Percentiles rank a stretch among this genome's conserved stretches.
phyloP scores from a whole-genome alignment of 805 yeast species.

The Maudiozyma turicensis region DNA sequence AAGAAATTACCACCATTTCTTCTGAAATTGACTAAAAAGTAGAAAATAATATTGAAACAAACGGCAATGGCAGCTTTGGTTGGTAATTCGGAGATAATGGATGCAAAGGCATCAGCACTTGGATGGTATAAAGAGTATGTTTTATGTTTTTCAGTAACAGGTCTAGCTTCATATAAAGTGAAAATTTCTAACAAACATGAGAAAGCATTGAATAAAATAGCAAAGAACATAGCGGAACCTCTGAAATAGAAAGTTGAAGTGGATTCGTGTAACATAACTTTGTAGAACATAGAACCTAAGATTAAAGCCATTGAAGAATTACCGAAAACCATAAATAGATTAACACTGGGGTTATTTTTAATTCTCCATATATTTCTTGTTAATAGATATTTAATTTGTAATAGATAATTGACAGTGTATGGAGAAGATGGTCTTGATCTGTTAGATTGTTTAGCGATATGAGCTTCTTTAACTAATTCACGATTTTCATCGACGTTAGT shows the following conservation, averaged over 20 bases:
- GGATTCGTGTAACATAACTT: constrained; percentile 12
- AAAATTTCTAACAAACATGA: constrained; percentile 49
- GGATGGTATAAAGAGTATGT: constrained; percentile 51
- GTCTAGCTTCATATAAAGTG: constrained; percentile 42
- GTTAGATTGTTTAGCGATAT: constrained; percentile 40
- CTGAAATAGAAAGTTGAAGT: constrained; percentile 42
- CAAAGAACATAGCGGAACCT: constrained; percentile 56
- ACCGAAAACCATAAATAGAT: constrained; percentile 31
- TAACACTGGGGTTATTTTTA: constrained; percentile 38
- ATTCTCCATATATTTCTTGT: constrained; percentile 39
- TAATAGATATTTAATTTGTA: constrained; percentile 40
- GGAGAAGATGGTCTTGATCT: constrained; percentile 37
- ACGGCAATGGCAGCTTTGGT: constrained; percentile 35
- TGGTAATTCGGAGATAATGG: constrained; percentile 51
- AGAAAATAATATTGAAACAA: constrained; percentile 39
- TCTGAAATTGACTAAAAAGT: constrained; percentile 46
- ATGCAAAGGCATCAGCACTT: constrained; percentile 54
- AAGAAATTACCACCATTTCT: constrained; percentile 48
- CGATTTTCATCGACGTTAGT: constrained; percentile 4
- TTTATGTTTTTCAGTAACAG: constrained; percentile 50
- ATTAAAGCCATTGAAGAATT: constrained; percentile 43
- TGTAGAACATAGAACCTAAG: constrained; percentile 32
- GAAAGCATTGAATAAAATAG: constrained; percentile 51
- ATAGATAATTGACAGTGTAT: constrained; percentile 37
- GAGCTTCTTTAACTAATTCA: constrained; percentile 26